phyloP scores from a whole-genome alignment of 495 filamentous ascomycete genomes.

The Neurospora sp. region DNA sequence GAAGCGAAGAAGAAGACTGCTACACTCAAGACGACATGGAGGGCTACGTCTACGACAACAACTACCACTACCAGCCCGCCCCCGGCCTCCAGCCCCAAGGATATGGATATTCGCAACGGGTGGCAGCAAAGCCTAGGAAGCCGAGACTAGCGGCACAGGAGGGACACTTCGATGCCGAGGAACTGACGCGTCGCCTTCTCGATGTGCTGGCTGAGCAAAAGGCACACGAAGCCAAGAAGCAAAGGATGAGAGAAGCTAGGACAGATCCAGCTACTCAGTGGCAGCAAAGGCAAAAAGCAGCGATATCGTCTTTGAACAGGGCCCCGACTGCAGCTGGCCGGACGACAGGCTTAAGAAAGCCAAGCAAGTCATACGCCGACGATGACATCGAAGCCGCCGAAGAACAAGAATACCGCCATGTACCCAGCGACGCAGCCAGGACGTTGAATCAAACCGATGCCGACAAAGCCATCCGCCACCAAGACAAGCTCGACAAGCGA shows the following conservation, averaged over 20 bases:
- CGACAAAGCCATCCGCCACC: constrained; percentile 23
- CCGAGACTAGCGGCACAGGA: constrained; percentile 8
- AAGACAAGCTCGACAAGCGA: constrained; percentile 3
- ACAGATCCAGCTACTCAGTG: not conserved
- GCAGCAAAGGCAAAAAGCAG: not conserved
- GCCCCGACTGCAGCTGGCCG: constrained; percentile 1
- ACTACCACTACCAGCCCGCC: constrained; percentile 24
- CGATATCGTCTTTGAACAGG: not conserved
- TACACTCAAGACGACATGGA: not conserved
- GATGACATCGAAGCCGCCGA: constrained; percentile 9
- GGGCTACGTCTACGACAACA: constrained; percentile 24
- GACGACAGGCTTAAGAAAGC: constrained; percentile 5
- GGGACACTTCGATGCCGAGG: constrained; percentile 40
- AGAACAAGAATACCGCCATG: constrained; percentile 20
- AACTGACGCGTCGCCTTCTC: constrained; percentile 37
- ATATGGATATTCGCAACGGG: constrained; percentile 12
- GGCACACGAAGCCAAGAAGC: constrained; percentile 13
- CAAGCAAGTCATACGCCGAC: constrained; percentile 5
- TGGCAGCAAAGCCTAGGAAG: constrained; percentile 1
- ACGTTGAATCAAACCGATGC: constrained; percentile 41
- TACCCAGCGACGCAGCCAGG: constrained; percentile 36
- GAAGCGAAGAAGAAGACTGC: not conserved
- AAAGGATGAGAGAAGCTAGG: not conserved
- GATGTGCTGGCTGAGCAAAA: constrained; percentile 34
- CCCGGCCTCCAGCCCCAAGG: constrained; percentile 11